These are phyloP conservation scores for Capsicum chinense DNA, from an alignment of 257 asterid species.

Conservation along the genomic window DNA sequence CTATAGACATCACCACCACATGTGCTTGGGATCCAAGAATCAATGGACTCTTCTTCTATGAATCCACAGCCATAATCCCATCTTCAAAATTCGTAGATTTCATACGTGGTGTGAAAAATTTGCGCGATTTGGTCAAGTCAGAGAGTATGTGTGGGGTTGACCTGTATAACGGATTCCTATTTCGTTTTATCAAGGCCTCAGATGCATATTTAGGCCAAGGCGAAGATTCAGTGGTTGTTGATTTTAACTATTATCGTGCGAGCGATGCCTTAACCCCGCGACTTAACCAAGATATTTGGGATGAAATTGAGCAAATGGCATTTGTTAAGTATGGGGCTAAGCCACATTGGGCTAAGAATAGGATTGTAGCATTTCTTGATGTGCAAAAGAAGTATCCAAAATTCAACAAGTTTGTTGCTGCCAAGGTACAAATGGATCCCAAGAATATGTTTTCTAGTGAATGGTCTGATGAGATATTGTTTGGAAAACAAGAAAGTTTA, in stretches of 20 bases:
- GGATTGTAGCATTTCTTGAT: slow-evolving; percentile 57
- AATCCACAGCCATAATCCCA: slow-evolving; percentile 66
- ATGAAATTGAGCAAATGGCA: slow-evolving; percentile 89
- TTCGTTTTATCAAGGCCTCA: slow-evolving; percentile 65
- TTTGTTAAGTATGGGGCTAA: slow-evolving; percentile 63
- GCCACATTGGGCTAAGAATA: slow-evolving; percentile 92
- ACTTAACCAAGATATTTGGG: slow-evolving; percentile 68
- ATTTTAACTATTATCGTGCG: slow-evolving; percentile 71
- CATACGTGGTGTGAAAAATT: slow-evolving; percentile 55
- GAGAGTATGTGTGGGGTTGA: slow-evolving; percentile 76
- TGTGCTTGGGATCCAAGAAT: slow-evolving; percentile 86
- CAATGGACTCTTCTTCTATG: slow-evolving; percentile 70
- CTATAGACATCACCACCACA: slow-evolving; percentile 36
- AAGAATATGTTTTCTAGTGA: slow-evolving; percentile 56
- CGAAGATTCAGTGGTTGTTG: slow-evolving; percentile 65
- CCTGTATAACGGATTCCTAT: slow-evolving; percentile 71
- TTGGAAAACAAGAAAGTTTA: slow-evolving; percentile 37
- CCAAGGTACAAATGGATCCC: slow-evolving; percentile 59
- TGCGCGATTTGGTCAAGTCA: slow-evolving; percentile 53
- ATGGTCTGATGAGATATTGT: slow-evolving; percentile 57
- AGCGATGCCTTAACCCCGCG: slow-evolving; percentile 59
- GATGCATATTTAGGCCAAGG: slow-evolving; percentile 64
- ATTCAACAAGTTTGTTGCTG: slow-evolving; percentile 53
- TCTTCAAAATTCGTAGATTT: slow-evolving; percentile 46
- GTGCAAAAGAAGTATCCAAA: slow-evolving; percentile 54